phyloP scores from a whole-genome alignment of 2,329 filamentous ascomycete genomes.

The Aspergillus jensenii region DNA sequence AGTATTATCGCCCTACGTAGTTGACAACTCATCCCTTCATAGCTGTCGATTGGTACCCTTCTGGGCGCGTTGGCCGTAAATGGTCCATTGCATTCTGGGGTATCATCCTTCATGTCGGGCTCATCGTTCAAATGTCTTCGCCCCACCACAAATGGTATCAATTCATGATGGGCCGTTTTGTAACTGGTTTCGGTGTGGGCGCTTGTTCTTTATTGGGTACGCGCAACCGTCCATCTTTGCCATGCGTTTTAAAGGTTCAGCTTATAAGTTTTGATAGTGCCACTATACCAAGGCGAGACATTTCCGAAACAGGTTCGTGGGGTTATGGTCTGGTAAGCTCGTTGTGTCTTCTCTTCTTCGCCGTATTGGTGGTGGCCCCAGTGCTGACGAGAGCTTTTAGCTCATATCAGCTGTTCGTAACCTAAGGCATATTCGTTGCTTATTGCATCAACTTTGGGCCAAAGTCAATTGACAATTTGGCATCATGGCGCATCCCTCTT shows the following conservation, averaged over 20 bases:
- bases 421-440: slow-evolving; percentile 47
- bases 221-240: not conserved
- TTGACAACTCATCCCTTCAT: not conserved
- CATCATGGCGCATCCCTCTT: slow-evolving; percentile 51
- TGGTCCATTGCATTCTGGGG: slow-evolving; percentile 43
- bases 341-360: not conserved
- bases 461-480: slow-evolving; percentile 35
- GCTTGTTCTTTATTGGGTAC: slow-evolving; percentile 35
- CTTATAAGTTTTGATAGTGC: slow-evolving; percentile 26
- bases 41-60: slow-evolving; percentile 46
- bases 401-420: slow-evolving; percentile 50
- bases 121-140: slow-evolving; percentile 45
- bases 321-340: slow-evolving; percentile 37
- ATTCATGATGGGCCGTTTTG: slow-evolving; percentile 42
- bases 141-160: slow-evolving; percentile 40
- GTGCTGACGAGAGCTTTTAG: slow-evolving; percentile 21
- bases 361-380: no score
- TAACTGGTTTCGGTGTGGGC: slow-evolving; percentile 46
- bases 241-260: not conserved
- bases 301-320: slow-evolving; percentile 47
- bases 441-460: slow-evolving; percentile 49
- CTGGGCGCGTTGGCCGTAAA: slow-evolving; percentile 43
- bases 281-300: slow-evolving; percentile 48
- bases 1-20: no score
- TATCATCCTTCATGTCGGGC: slow-evolving; percentile 39